Evolutionary conservation across 441 rosid genomes (phyloP).

Genomic region (Adansonia rubrostipa): DNA sequence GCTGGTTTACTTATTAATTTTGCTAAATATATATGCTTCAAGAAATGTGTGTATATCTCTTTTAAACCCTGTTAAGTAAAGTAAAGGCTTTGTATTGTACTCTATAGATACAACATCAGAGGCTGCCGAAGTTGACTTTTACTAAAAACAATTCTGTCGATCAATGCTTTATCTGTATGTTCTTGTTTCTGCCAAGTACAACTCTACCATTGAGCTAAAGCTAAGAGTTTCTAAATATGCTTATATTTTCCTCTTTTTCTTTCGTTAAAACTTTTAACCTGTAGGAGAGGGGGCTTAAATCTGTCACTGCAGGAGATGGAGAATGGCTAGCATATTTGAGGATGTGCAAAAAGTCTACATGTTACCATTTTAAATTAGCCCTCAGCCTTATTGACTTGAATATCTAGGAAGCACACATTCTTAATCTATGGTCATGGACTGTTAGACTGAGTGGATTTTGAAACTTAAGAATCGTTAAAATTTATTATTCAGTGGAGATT

Average conservation of each 20-base stretch:
- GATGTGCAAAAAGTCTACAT: not conserved
- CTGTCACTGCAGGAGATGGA: not conserved
- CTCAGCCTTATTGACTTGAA: not conserved
- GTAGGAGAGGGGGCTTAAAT: not conserved
- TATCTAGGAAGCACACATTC: not conserved
- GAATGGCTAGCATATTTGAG: not conserved
- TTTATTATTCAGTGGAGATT: not conserved
- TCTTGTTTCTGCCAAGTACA: not conserved
- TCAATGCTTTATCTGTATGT: not conserved
- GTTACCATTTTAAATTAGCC: not conserved
- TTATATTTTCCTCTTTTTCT: too few species aligned
- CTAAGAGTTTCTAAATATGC: too few species aligned
- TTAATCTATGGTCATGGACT: not conserved
- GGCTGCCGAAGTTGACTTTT: not conserved
- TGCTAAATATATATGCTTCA: not conserved
- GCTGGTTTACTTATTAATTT: not conserved
- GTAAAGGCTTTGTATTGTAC: not conserved
- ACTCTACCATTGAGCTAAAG: not conserved
- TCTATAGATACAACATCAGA: not conserved
- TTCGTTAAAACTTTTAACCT: slow-evolving; percentile 7
- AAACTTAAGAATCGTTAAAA: not conserved
- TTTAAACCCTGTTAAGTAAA: not conserved
- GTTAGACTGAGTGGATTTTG: not conserved
- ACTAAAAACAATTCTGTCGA: not conserved
- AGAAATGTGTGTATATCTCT: not conserved